Percentiles rank a stretch among this genome's conserved stretches.
Conservation (phyloP, 805 yeast species). For the Candida hungchunana region DNA sequence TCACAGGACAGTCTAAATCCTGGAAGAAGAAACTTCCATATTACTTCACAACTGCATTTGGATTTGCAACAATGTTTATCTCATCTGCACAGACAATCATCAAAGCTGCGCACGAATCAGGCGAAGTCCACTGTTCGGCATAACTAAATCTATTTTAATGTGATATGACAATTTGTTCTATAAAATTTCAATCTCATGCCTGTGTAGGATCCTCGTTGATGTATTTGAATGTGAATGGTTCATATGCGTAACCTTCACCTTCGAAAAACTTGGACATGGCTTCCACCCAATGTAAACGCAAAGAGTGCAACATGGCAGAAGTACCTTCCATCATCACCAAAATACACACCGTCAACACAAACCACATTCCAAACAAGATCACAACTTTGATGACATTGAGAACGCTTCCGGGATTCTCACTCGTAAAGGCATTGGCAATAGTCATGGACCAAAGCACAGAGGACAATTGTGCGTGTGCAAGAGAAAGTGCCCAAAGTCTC, state of each 20-base stretch:
- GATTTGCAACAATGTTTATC: constrained; percentile 69
- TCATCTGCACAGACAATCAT: constrained; percentile 74
- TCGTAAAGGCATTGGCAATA: constrained; percentile 63
- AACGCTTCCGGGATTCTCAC: constrained; percentile 37
- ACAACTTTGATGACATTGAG: constrained; percentile 75
- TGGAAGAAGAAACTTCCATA: constrained; percentile 48
- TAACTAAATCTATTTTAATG: too few relatives aligned
- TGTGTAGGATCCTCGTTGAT: constrained; percentile 4
- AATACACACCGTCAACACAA: constrained; percentile 81
- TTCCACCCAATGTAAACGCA: constrained; percentile 99
- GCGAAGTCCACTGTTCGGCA: constrained; percentile 21
- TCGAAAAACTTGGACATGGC: constrained; percentile 97
- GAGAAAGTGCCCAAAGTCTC: constrained; percentile 95
- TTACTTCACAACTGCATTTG: constrained; percentile 62
- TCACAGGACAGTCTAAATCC: constrained; percentile 45
- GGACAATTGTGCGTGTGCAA: constrained; percentile 96
- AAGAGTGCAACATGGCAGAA: constrained; percentile 96
- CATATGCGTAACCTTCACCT: constrained; percentile 91
- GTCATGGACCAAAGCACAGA: constrained; percentile 97
- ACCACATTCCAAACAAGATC: constrained; percentile 90
- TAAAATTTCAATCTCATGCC: too few relatives aligned
- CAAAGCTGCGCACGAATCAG: constrained; percentile 23
- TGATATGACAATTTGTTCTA: too few relatives aligned
- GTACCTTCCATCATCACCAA: constrained; percentile 98
- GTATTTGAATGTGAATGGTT: constrained; percentile 69